Evolutionary conservation across 352 stramenopile species (phyloP).

Genomic region (Phytopythium boreale): DNA sequence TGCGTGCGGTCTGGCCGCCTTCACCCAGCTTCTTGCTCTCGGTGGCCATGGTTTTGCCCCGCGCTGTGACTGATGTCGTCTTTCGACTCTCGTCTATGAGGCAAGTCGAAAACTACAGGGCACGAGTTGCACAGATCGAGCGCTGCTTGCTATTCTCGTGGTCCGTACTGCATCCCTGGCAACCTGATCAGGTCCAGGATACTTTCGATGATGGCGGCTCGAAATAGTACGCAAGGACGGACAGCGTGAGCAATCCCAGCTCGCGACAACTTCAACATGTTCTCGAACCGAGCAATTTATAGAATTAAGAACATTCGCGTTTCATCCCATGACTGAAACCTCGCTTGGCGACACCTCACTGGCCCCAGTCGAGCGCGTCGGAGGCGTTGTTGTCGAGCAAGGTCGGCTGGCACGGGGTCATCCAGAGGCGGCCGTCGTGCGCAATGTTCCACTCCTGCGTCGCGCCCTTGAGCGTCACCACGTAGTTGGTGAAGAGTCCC

Average conservation of each 20-base stretch:
- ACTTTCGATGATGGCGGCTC: background rate
- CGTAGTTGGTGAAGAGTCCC: slow-evolving; percentile 34
- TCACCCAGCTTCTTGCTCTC: background rate
- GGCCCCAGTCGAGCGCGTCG: background rate
- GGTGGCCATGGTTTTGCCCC: background rate
- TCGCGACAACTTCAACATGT: background rate
- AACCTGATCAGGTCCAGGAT: background rate
- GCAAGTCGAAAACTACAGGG: background rate
- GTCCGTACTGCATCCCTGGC: background rate
- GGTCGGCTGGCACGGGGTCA: background rate
- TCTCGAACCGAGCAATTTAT: background rate
- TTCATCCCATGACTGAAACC: background rate
- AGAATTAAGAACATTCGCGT: background rate
- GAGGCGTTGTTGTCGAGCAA: background rate
- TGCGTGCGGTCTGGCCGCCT: background rate
- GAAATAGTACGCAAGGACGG: background rate
- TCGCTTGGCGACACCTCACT: background rate
- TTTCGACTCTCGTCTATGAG: background rate
- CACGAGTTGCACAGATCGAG: background rate
- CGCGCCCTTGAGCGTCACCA: slow-evolving; percentile 24
- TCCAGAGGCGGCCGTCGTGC: slow-evolving; percentile 38
- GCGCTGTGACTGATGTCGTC: background rate
- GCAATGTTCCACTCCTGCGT: slow-evolving; percentile 50
- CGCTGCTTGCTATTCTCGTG: background rate
- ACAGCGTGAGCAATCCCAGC: background rate